Evolutionary conservation across 2,329 filamentous ascomycete species (phyloP).

Genomic region (Claviceps sp.): DNA sequence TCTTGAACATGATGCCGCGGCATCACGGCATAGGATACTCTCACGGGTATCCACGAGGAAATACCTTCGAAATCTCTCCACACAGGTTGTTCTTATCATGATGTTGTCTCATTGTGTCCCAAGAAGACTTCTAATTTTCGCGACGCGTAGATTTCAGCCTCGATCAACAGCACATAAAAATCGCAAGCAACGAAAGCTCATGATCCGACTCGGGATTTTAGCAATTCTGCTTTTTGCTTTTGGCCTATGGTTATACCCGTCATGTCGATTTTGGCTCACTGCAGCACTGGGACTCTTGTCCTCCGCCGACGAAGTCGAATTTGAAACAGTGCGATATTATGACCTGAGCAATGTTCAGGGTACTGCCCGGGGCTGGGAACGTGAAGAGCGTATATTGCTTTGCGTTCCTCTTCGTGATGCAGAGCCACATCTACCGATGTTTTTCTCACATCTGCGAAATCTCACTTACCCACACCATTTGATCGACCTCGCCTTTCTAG

Average conservation of each 20-base stretch:
- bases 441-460: constrained; percentile 94
- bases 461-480: constrained; percentile 95
- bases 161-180: constrained; percentile 59
- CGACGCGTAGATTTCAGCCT: constrained; percentile 51
- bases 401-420: constrained; percentile 92
- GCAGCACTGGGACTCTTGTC: constrained; percentile 60
- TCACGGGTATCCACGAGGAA: constrained; percentile 69
- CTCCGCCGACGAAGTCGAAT: constrained; percentile 55
- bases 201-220: constrained; percentile 52
- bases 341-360: constrained; percentile 86
- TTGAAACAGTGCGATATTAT: constrained; percentile 95
- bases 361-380: constrained; percentile 85
- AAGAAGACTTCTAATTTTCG: background rate
- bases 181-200: constrained; percentile 58
- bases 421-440: constrained; percentile 85
- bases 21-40: constrained; percentile 63
- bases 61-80: constrained; percentile 76
- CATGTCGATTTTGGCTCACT: constrained; percentile 45
- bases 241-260: constrained; percentile 63
- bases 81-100: constrained; percentile 47
- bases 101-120: background rate
- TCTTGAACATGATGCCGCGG: constrained; percentile 67
- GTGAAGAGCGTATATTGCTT: constrained; percentile 86
- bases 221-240: constrained; percentile 49
- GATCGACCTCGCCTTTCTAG: constrained; percentile 90